Base-by-base conservation (phyloP, 169 alveolate genomes). In the Plasmodium gallinaceum region DNA sequence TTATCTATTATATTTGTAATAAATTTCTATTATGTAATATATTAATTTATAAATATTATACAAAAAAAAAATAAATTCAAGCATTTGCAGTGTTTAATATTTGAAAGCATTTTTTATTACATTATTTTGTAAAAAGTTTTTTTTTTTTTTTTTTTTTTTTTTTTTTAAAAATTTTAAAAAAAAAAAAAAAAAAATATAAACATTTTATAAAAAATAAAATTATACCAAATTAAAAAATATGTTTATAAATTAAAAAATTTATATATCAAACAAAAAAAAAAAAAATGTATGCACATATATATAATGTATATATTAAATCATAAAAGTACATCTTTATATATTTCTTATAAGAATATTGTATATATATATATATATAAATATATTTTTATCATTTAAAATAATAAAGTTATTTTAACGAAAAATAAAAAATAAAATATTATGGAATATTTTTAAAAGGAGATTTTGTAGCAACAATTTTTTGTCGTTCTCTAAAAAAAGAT, bases 381-480 rank as follows among this genome's bases (percentile, higher is more conserved):
- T 14, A 65, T 16, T 14, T 66, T 66, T 37, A 37, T 66, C n/a
- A 14, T 20, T 32, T 60, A 60, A 60, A 20, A 60, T 7, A 60
- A 22, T 18, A 16, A 60, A 3, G 7, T 57, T 22, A 18, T 18
- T 32, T 16, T 7, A 64, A 61, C 4, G 26, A 45, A 26, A 43
- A 73, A 73, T 20, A 71, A 73, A 54, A 73, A 54, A 73, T 10
- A 54, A 48, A 76, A 64, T 12, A 57, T 6, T 39, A 32, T 60
- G 46, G 45, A 42, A 9, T 60, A 48, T 61, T 22, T 46, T 76
- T 76, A 76, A 76, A 76, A 18, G 88, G 88, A 2, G 88, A 76
- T 54, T 76, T 76, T 9, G 88, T 76, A 12, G 88, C 88, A 24
- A 76, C 76, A 39, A 76, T 76, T 76, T 76, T 16, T 64, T 76